These are phyloP conservation scores for Cnidoscolus chayamansa DNA, from an alignment of 441 rosid species.

Conservation along the genomic window DNA sequence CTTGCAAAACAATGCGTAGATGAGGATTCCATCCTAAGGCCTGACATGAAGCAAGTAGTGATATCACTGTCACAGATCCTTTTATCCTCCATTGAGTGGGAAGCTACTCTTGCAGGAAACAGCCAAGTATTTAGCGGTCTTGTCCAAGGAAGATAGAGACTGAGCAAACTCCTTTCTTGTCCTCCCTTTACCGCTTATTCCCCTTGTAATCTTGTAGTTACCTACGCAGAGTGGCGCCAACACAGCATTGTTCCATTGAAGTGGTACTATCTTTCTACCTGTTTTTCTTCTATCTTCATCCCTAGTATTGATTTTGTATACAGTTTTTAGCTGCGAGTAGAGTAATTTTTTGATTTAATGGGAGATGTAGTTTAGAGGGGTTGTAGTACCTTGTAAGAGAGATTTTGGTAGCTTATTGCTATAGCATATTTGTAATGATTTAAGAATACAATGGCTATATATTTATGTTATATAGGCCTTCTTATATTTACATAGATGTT, in stretches of 20 bases:
- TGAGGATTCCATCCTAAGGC: slow-evolving; percentile 82
- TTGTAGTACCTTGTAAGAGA: slow-evolving; percentile 10
- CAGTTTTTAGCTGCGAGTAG: slow-evolving; percentile 9
- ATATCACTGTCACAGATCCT: slow-evolving; percentile 86
- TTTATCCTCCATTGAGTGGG: slow-evolving; percentile 93
- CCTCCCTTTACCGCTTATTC: not conserved
- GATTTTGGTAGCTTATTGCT: slow-evolving; percentile 12
- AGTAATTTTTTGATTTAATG: slow-evolving; percentile 29
- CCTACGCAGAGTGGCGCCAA: slow-evolving; percentile 14
- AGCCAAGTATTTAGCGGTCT: slow-evolving; percentile 98
- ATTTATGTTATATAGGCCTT: too few species aligned
- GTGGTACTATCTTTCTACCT: not conserved
- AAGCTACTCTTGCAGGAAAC: slow-evolving; percentile 95
- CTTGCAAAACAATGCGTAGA: slow-evolving; percentile 92
- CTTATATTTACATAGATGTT: too few species aligned
- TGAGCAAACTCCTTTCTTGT: not conserved
- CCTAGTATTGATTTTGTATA: not conserved
- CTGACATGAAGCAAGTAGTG: slow-evolving; percentile 95
- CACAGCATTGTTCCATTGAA: not conserved
- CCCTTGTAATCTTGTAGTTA: slow-evolving; percentile 1
- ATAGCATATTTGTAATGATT: not conserved
- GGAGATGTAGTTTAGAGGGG: slow-evolving; percentile 19
- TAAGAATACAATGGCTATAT: too few species aligned
- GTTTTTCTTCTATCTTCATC: not conserved
- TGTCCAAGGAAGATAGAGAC: slow-evolving; percentile 78